Evolutionary conservation across 1,284 basidiomycete genomes (phyloP), one percentile per base, ranked within the genome.

Genomic region (Caloboletus inedulis): DNA sequence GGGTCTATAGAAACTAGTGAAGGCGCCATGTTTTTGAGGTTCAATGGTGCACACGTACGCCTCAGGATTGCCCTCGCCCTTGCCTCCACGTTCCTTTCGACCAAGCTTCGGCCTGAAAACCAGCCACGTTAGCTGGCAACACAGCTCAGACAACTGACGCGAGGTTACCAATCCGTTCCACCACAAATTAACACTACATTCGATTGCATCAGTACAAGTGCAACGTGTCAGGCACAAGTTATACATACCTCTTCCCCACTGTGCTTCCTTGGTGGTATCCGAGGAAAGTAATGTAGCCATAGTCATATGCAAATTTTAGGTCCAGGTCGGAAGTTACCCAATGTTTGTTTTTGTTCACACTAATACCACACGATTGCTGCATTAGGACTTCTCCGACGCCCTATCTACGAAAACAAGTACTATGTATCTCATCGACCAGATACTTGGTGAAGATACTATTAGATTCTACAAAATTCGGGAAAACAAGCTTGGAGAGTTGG

Each of bases 121-220:
- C 51, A 52, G 52, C 56, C 49, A 43, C 52, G 56, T 66, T 54
- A 60, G 60, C 44, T 56, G 51, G 61, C 30, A 52, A 34, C 18
- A 52, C 54, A 30, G 29, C 41, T 42, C 10, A 35, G 33, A 40
- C 27, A 10, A 37, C 7, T 30, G 23, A 46, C 7, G 16, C 41
- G 43, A 35, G 29, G 30, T 80, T 62, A 70, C 90, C 91, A 93
- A 73, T 92, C 90, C 41, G 88, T 91, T 52, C 90, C 91, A 43
- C 90, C 90, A 59, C 85, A 87, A 58, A 93, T 84, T 59, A 93
- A 70, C 47, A 93, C 91, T 91, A n/a, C 10, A 27, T 52, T 54
- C 34, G 6, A 48, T 43, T 44, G 41, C 36, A 41, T 64, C 50
- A 68, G 62, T 29, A 34, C 49, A 25, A 14, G 40, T 29, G 35